Base-by-base conservation (phyloP, 2,329 filamentous ascomycete genomes). In the Xylaria sp. region DNA sequence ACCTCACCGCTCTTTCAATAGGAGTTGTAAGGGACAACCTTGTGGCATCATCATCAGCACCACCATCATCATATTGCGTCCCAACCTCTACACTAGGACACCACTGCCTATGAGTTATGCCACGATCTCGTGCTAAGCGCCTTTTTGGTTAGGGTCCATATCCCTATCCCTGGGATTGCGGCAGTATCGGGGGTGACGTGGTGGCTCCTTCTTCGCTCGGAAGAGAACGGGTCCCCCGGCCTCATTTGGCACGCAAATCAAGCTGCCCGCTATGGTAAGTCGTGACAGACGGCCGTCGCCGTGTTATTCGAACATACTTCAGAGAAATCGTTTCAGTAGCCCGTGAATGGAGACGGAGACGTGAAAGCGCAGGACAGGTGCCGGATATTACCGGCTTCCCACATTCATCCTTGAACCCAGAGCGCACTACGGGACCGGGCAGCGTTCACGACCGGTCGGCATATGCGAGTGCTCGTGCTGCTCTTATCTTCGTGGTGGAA, bases 1-100 rank as follows among this genome's bases (percentile, higher is more conserved):
- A 50, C 70, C 65, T 68, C 67, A 72, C 70, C 70, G 70, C 70
- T 68, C 59, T 72, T 72, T 72, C 28, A 8, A 67, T 8, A 46
- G 10, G 39, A 15, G 23, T 58, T 58, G 56, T 28, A 64, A 66
- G 55, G 66, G 54, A 39, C 61, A 66, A 59, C 65, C 69, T 72
- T 71, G 63, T 56, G 44, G 41, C 46, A 18, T 13, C 39, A 41
- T 41, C 15, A 8, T 8, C 8, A 37, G 5, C 10, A 37, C 1
- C 28, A 28, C 28, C 28, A 28, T 37, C 34, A 37, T 37, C 48
- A 48, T 54, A 63, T 63, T 55, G 59, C 65, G 67, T 69, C 70
- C 65, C 71, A 68, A 48, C 54, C 68, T 37, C 58, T 41, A 41
- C 39, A 41, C 12, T 41, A 41, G 55, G 60, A 55, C 63, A 65